Percentiles rank a stretch among this genome's conserved stretches.
phyloP scores from a whole-genome alignment of 2,329 filamentous ascomycete genomes.

The Aspergillus latus region DNA sequence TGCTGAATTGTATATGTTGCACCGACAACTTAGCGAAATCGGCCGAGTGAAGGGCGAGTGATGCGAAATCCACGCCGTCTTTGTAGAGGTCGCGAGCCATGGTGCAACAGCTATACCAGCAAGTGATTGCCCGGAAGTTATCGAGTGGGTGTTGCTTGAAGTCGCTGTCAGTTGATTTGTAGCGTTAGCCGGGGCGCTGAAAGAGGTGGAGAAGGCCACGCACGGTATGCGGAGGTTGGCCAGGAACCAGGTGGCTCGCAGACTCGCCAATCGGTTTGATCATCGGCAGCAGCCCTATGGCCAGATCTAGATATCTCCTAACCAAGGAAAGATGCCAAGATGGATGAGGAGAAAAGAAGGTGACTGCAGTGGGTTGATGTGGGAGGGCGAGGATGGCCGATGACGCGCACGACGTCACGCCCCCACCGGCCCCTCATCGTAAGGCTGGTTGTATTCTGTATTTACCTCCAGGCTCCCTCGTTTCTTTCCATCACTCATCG shows the following conservation, averaged over 20 bases:
- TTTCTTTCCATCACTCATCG: neutral
- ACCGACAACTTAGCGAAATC: slow-evolving; percentile 61
- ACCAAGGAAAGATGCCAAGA: slow-evolving; percentile 3
- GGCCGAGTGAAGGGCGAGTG: slow-evolving; percentile 58
- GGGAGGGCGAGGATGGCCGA: neutral
- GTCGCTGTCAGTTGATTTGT: neutral
- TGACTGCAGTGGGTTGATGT: neutral
- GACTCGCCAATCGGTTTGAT: slow-evolving; percentile 10
- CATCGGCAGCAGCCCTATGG: slow-evolving; percentile 3
- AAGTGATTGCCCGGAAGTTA: neutral
- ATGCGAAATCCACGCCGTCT: slow-evolving; percentile 61
- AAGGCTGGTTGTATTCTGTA: neutral
- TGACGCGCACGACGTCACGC: neutral
- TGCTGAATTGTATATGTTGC: slow-evolving; percentile 39
- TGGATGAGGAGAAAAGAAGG: neutral
- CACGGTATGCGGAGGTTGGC: neutral
- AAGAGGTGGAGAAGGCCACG: neutral
- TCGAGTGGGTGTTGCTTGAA: neutral
- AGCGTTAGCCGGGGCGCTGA: neutral
- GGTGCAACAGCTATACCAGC: neutral
- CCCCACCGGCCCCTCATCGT: neutral
- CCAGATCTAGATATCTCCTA: neutral
- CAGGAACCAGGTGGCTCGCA: slow-evolving; percentile 2
- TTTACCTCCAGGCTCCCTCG: neutral
- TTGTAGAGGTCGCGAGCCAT: slow-evolving; percentile 53